Evolutionary conservation across 306 rosid species (phyloP), one percentile per base, ranked within the genome.

Genomic region (Abrus precatorius): DNA sequence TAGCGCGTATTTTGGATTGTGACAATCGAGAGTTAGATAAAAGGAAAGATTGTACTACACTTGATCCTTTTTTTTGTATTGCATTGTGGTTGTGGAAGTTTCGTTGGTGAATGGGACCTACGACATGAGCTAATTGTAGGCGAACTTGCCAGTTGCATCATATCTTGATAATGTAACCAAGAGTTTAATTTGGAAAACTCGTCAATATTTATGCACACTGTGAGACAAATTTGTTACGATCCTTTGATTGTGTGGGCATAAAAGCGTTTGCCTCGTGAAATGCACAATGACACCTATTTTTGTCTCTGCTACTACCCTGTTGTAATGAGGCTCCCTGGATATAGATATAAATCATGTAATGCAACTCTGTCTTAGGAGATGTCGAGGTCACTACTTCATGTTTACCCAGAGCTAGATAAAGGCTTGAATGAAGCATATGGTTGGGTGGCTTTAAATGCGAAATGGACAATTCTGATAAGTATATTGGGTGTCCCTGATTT

Each of bases 381-480:
- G 84, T 90, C 0, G 87, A 84, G 76, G 84, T 69, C 84, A 80
- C 40, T 52, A 85, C 0, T 90, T 91, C 79, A 60, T 82, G 86
- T 80, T 77, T 80, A 75, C 74, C 9, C 87, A 62, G 72, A 82
- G 85, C 34, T 90, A 92, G 90, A 88, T 88, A 38, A 87, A 91
- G 84, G 90, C 89, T 64, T 86, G 32, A 94, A 93, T 62, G 98
- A 90, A 73, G 97, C 98, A 77, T 89, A 91, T 85, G 95, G 97
- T 62, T 90, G 97, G 95, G 89, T 93, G 43, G 97, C 97, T 77
- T 87, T 91, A 83, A 91, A 91, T 66, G 87, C 45, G 90, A 86
- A 84, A 88, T 87, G 93, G 92, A 85, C 29, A 78, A 82, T 27
- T 86, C 90, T 71, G 45, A 48, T 78, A 80, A 67, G 69, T 67